Percentiles rank a stretch among this genome's conserved stretches.
Evolutionary conservation across 331 rosid species (phyloP).

Genomic region (Saraca asoca): DNA sequence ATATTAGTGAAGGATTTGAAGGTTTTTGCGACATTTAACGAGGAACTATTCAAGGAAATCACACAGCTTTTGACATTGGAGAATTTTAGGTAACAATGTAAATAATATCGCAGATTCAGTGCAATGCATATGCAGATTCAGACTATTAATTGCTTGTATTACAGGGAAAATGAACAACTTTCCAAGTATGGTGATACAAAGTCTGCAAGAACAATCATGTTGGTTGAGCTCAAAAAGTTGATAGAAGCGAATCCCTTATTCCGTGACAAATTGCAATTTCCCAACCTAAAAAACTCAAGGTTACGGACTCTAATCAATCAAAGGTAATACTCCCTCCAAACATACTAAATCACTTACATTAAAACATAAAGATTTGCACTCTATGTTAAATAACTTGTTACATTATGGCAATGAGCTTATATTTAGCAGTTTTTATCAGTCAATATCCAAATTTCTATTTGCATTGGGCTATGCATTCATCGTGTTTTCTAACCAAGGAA

Average conservation of each 20-base stretch:
- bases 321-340: conserved; percentile 52
- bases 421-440: background rate
- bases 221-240: conserved; percentile 95
- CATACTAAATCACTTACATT: background rate
- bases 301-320: conserved; percentile 93
- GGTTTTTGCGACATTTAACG: conserved; percentile 93
- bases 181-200: conserved; percentile 97
- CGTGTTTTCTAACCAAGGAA: conserved; percentile 3
- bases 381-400: conserved; percentile 3
- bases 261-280: conserved; percentile 95
- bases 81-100: conserved; percentile 71
- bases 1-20: conserved; percentile 94
- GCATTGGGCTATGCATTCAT: background rate
- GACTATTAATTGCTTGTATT: conserved; percentile 30
- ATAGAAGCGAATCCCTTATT: conserved; percentile 94
- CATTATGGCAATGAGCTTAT: conserved; percentile 4
- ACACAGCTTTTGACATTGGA: conserved; percentile 97
- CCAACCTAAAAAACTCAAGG: conserved; percentile 91
- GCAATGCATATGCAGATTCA: background rate
- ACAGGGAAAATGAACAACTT: conserved; percentile 92
- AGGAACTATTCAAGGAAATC: conserved; percentile 95
- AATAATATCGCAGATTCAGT: background rate
- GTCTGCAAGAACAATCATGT: conserved; percentile 95
- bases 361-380: background rate
- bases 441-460: background rate